Conservation (phyloP, 805 yeast genomes). For the Wickerhamomyces silvicola region DNA sequence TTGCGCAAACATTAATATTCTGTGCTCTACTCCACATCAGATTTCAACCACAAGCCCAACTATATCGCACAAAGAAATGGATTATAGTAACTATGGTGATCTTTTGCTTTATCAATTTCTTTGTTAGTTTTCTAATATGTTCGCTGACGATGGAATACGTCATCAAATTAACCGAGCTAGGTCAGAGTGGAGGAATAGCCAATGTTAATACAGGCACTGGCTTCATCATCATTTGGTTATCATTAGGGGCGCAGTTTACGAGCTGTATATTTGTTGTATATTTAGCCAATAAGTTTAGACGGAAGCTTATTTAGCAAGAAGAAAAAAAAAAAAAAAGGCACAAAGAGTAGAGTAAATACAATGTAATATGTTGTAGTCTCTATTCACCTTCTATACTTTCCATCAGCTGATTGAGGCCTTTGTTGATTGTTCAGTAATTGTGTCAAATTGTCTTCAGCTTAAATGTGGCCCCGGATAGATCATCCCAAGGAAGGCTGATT, state of each 20-base stretch:
- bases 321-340: no score
- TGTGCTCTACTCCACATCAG: constrained; percentile 1
- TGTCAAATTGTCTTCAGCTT: no score
- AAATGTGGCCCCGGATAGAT: no score
- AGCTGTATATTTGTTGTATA: constrained; percentile 7
- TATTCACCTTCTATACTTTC: no score
- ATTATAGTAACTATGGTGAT: constrained; percentile 7
- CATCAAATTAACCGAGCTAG: constrained; percentile 13
- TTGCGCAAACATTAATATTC: constrained; percentile 2
- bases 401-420: no score
- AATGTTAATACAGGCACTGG: constrained; percentile 16
- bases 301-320: no score
- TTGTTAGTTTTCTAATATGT: constrained; percentile 13
- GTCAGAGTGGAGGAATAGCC: constrained; percentile 19
- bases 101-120: constrained; percentile 9
- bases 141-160: constrained; percentile 21
- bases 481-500: no score
- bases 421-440: no score
- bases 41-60: not conserved
- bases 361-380: no score
- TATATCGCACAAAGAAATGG: no score
- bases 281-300: constrained; percentile 17
- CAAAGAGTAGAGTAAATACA: no score
- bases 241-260: constrained; percentile 9
- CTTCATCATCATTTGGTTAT: constrained; percentile 14